A percentile compares a stretch with the other conserved stretches of the same genome.
Evolutionary conservation across 202 grass and related monocot species (phyloP).

Genomic region (Dendrocalamus latiflorus): DNA sequence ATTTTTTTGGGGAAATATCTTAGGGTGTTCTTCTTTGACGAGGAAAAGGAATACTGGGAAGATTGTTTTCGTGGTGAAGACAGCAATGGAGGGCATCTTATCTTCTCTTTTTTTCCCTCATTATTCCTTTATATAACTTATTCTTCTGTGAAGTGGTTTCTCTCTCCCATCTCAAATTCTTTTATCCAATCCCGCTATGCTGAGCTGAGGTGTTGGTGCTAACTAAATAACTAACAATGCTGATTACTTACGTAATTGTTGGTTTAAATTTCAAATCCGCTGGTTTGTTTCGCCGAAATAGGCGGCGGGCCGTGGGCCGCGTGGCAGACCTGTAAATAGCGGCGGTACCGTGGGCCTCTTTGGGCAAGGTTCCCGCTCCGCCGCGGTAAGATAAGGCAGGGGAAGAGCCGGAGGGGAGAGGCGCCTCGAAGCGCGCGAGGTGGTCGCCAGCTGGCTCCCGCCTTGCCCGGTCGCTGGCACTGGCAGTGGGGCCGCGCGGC

Average conservation of each 20-base stretch:
- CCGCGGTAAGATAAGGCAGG: no score
- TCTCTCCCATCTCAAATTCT: neutral
- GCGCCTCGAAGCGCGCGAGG: slow-evolving; percentile 27
- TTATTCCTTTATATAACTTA: neutral
- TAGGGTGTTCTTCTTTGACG: slow-evolving; percentile 28
- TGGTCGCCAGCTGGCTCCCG: slow-evolving; percentile 34
- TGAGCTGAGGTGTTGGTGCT: neutral
- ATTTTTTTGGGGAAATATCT: slow-evolving; percentile 38
- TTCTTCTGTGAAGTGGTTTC: slow-evolving; percentile 29
- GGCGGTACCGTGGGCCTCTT: no score
- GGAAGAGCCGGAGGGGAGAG: no score
- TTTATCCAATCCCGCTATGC: neutral
- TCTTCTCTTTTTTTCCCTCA: neutral
- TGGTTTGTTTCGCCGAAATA: neutral
- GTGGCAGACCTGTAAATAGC: slow-evolving; percentile 31
- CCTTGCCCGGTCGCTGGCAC: neutral
- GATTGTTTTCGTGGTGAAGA: slow-evolving; percentile 26
- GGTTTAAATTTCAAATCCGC: neutral
- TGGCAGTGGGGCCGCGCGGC: neutral
- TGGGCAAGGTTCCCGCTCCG: no score
- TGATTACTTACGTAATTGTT: neutral
- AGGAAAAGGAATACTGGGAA: neutral
- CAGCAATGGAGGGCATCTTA: slow-evolving; percentile 1
- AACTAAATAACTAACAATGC: neutral
- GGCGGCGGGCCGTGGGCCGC: neutral